phyloP scores from a whole-genome alignment of 2,329 filamentous ascomycete genomes.

The Penicillium sp. region DNA sequence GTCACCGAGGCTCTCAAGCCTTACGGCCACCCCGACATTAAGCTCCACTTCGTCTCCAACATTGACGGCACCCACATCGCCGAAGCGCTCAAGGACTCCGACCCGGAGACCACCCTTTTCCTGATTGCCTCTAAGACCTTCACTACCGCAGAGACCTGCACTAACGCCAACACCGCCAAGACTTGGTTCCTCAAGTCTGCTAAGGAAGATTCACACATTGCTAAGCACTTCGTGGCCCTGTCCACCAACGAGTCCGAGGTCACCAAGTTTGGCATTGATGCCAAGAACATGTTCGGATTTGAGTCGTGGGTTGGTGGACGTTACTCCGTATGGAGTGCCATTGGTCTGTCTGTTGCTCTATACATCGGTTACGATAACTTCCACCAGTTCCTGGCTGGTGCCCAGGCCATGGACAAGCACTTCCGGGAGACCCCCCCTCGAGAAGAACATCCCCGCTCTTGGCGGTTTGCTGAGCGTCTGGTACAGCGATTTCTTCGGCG shows the following conservation, averaged over 20 bases:
- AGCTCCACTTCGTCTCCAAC: slow-evolving; percentile 97
- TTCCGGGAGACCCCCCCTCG: slow-evolving; percentile 87
- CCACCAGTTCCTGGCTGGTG: slow-evolving; percentile 89
- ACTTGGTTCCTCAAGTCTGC: slow-evolving; percentile 86
- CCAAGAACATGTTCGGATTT: slow-evolving; percentile 99
- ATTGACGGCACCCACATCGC: slow-evolving; percentile 98
- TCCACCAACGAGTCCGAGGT: slow-evolving; percentile 96
- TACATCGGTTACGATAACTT: slow-evolving; percentile 99
- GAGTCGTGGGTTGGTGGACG: slow-evolving; percentile 97
- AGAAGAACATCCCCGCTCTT: slow-evolving; percentile 91
- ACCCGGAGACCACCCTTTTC: slow-evolving; percentile 99
- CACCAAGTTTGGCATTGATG: slow-evolving; percentile 97
- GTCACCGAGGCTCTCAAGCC: slow-evolving; percentile 96
- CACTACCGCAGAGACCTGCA: slow-evolving; percentile 94
- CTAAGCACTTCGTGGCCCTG: slow-evolving; percentile 97
- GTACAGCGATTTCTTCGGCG: slow-evolving; percentile 99
- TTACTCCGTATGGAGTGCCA: slow-evolving; percentile 98
- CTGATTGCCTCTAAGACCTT: slow-evolving; percentile 98
- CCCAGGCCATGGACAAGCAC: slow-evolving; percentile 97
- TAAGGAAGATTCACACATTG: slow-evolving; percentile 72
- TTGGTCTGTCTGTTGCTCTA: slow-evolving; percentile 87
- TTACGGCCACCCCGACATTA: slow-evolving; percentile 82
- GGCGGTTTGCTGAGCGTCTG: slow-evolving; percentile 93
- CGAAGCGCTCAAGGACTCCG: slow-evolving; percentile 81
- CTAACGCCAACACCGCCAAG: slow-evolving; percentile 97